These are phyloP conservation scores for Acanthamoeba castellanii DNA, from an alignment of 208 protist species.

Conservation along the genomic window DNA sequence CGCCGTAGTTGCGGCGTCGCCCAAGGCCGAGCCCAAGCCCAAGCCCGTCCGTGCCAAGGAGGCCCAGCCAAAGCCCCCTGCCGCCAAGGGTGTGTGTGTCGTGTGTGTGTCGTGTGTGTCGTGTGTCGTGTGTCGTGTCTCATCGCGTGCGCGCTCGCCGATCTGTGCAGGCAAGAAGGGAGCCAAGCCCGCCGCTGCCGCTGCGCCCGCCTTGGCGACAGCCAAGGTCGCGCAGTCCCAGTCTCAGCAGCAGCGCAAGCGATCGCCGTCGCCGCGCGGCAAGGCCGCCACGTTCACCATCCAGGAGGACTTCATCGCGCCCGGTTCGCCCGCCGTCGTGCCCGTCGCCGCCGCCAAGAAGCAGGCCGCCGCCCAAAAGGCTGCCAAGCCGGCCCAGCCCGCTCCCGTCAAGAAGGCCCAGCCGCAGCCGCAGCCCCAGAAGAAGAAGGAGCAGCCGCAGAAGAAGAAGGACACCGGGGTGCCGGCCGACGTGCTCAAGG, in stretches of 20 bases:
- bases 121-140: too few relatives aligned
- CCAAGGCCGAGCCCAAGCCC: too few relatives aligned
- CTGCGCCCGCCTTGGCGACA: too few relatives aligned
- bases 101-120: too few relatives aligned
- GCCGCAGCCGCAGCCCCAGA: neutral
- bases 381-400: neutral
- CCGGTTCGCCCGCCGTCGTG: neutral
- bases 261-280: neutral
- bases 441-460: neutral
- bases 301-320: conserved; percentile 45
- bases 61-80: too few relatives aligned
- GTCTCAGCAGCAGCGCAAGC: neutral
- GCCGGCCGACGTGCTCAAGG: neutral
- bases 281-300: conserved; percentile 1
- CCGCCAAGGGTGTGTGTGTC: too few relatives aligned
- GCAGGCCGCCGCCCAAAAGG: neutral
- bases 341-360: neutral
- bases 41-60: too few relatives aligned
- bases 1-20: neutral
- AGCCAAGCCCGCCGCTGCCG: too few relatives aligned
- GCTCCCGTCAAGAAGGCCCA: neutral
- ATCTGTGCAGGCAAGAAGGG: too few relatives aligned
- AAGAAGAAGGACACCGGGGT: neutral
- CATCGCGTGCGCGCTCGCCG: too few relatives aligned
- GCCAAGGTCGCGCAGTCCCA: neutral